phyloP scores from a whole-genome alignment of 108 stramenopile genomes.

The Skeletonema marinoi region DNA sequence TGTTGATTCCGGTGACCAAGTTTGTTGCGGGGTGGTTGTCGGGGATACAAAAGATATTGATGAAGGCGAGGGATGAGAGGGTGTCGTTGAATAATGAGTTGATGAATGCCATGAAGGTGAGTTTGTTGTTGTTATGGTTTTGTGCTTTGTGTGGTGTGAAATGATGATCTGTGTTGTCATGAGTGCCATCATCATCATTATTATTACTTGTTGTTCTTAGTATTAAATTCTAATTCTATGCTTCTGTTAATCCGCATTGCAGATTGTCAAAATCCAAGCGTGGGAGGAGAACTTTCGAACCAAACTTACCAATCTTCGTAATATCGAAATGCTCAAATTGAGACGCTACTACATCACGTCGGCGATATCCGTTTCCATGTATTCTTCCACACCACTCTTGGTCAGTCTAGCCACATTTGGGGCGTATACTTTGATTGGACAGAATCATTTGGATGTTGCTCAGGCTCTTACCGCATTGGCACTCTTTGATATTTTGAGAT shows the following conservation, averaged over 20 bases:
- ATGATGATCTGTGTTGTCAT: no score
- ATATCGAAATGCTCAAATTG: slow-evolving; percentile 70
- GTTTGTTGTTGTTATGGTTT: neutral
- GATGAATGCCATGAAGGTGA: slow-evolving; percentile 83
- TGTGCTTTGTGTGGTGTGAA: no score
- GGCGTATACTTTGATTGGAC: slow-evolving; percentile 71
- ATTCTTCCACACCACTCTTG: slow-evolving; percentile 67
- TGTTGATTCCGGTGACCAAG: slow-evolving; percentile 85
- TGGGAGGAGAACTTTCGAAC: slow-evolving; percentile 86
- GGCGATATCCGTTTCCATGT: slow-evolving; percentile 60
- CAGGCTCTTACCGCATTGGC: slow-evolving; percentile 84
- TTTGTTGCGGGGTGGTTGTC: slow-evolving; percentile 68
- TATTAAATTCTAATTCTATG: no score
- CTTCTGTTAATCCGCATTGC: neutral
- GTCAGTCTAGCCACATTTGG: slow-evolving; percentile 92
- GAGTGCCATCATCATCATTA: neutral
- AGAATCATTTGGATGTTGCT: slow-evolving; percentile 71
- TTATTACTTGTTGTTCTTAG: neutral
- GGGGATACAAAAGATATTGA: slow-evolving; percentile 72
- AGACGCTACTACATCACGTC: slow-evolving; percentile 56
- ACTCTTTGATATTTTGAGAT: slow-evolving; percentile 92
- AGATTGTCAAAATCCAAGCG: slow-evolving; percentile 87
- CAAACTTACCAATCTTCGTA: slow-evolving; percentile 60
- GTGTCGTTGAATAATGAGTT: slow-evolving; percentile 89
- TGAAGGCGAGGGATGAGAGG: slow-evolving; percentile 86